Conservation (phyloP, 2,329 filamentous ascomycete species). For the Lojkania enalia region DNA sequence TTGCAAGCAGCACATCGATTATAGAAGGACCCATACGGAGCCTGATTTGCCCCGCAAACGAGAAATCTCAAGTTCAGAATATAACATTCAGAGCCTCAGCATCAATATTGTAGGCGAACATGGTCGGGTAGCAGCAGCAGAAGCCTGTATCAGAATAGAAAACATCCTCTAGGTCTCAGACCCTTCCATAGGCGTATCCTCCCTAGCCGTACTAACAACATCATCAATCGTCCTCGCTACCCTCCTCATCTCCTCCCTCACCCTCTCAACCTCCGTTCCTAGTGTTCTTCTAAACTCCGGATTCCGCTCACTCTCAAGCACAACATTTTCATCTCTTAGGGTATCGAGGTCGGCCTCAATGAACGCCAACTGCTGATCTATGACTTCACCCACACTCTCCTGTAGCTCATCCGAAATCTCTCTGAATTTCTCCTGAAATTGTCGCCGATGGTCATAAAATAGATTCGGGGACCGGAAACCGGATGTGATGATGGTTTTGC, state of each 20-base stretch:
- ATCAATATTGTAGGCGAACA: no score
- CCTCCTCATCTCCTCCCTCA: constrained; percentile 10
- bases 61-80: no score
- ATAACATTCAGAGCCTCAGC: no score
- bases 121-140: no score
- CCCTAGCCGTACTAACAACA: not conserved
- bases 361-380: constrained; percentile 16
- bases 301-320: constrained; percentile 24
- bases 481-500: constrained; percentile 17
- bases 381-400: constrained; percentile 4
- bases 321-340: constrained; percentile 23
- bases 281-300: constrained; percentile 18
- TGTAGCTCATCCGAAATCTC: constrained; percentile 12
- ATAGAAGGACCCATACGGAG: no score
- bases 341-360: constrained; percentile 21
- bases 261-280: constrained; percentile 11
- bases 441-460: constrained; percentile 16
- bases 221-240: constrained; percentile 9
- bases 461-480: constrained; percentile 17
- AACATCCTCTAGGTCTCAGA: no score
- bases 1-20: no score
- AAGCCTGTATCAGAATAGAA: no score
- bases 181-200: not conserved
- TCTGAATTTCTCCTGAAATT: constrained; percentile 10
- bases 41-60: no score